Evolutionary conservation across 2,329 filamentous ascomycete genomes (phyloP).

Genomic region (Talaromyces piceae): DNA sequence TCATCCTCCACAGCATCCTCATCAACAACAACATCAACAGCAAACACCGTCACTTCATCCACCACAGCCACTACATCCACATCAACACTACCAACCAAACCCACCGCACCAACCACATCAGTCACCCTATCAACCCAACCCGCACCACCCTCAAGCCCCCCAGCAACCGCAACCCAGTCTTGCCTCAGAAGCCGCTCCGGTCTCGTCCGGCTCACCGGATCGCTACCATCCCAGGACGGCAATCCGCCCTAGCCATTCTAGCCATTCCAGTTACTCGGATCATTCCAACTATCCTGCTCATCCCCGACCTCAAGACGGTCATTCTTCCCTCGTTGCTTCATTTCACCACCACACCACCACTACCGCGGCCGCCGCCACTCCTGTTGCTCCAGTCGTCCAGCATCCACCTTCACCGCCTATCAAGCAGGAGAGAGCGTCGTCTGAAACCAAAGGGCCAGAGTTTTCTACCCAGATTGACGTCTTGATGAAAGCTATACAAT

Average conservation of each 20-base stretch:
- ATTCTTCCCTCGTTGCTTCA: not conserved
- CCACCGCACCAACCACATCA: slow-evolving; percentile 10
- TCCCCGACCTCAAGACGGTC: not conserved
- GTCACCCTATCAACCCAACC: slow-evolving; percentile 23
- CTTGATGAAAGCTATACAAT: slow-evolving; percentile 81
- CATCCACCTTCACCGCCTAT: not conserved
- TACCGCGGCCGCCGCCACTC: too few species aligned
- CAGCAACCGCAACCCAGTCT: not conserved
- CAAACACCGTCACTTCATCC: not conserved
- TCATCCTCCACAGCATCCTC: not conserved
- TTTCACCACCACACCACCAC: not conserved
- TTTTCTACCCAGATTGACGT: slow-evolving; percentile 81
- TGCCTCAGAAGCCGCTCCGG: not conserved
- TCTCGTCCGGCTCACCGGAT: not conserved
- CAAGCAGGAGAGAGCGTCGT: slow-evolving; percentile 4
- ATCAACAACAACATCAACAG: not conserved
- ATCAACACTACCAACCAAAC: not conserved
- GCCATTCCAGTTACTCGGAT: not conserved
- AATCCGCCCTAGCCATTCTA: not conserved
- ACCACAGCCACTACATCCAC: slow-evolving; percentile 2
- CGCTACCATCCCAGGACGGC: not conserved
- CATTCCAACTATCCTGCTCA: not conserved
- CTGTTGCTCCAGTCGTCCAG: not conserved
- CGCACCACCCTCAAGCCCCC: slow-evolving; percentile 1
- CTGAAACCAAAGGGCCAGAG: slow-evolving; percentile 39